Evolutionary conservation across 306 rosid species (phyloP), one percentile per base, ranked within the genome.

Genomic region (Glycine latifolia): DNA sequence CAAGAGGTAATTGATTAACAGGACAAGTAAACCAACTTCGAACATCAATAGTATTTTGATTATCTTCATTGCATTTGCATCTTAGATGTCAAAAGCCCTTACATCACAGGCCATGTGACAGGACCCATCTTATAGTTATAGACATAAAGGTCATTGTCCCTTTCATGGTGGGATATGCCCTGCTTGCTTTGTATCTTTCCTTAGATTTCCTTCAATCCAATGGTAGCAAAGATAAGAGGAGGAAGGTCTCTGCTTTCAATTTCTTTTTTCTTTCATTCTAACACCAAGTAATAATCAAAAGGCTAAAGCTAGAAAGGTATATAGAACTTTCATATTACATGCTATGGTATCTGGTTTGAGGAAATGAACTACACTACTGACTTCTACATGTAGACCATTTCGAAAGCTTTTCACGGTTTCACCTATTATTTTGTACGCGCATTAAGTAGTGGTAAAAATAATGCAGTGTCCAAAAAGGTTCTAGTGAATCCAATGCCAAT

Each of bases 21-120:
- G 20, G 20, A 20, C 20, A 20, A 20, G 20, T 20, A 20, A 20
- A 75, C 88, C 69, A 70, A 76, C 81, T 79, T 66, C 77, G 56
- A 61, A 41, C 68, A 80, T 55, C 62, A 80, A 78, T 26, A 26
- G 31, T 44, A 12, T 69, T 69, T 69, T 67, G 8, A 67, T 43
- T 61, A 20, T 54, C 65, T 31, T 62, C 55, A 43, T 77, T 20
- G 55, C 31, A 26, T 26, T 26, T 26, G 31, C 76, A 55, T 62
- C 47, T 53, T 58, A 55, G 79, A 49, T 77, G 86, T 16, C 71
- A 78, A 77, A 87, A 84, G 83, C 76, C 50, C 56, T 76, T 67
- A 63, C 83, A 26, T 26, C 2, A 26, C 31, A 65, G 49, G 79
- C 87, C 95, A 91, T 82, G 20, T 20, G 20, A 20, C n/a, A 83